These are phyloP conservation scores for Spirogloea muscicola DNA, from an alignment of 139 green algal species.

Conservation along the genomic window DNA sequence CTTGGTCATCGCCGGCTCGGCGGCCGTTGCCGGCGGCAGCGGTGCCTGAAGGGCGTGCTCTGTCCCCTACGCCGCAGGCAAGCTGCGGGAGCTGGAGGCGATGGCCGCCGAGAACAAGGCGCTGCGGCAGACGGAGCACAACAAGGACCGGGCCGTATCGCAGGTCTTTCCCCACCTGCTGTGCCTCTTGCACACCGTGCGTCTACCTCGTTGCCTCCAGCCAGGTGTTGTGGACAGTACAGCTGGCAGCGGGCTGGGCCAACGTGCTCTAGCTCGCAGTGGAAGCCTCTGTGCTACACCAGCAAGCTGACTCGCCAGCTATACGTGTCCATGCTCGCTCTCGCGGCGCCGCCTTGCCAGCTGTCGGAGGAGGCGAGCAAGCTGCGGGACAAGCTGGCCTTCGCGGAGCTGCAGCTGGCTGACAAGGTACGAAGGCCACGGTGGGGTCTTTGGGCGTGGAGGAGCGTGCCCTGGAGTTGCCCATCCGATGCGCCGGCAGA, in stretches of 20 bases:
- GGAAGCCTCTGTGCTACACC: not conserved
- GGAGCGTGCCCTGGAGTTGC: too few relatives aligned
- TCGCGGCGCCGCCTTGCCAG: not conserved
- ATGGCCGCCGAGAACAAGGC: conserved; percentile 2
- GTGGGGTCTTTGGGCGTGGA: not conserved
- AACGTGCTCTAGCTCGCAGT: too few relatives aligned
- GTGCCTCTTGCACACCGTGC: not conserved
- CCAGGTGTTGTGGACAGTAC: conserved; percentile 7
- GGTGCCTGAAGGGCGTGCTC: not conserved
- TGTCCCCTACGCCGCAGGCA: not conserved
- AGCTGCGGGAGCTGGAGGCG: not conserved
- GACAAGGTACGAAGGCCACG: conserved; percentile 14
- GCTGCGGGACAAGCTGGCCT: conserved; percentile 8
- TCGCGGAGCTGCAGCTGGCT: conserved; percentile 9
- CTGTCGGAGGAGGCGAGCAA: conserved; percentile 14
- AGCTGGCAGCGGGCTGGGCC: conserved; percentile 9
- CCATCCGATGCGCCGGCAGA: too few relatives aligned
- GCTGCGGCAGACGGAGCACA: not conserved
- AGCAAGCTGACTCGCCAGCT: not conserved
- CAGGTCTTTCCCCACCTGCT: not conserved
- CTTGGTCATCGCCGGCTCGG: not conserved
- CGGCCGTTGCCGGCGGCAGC: not conserved
- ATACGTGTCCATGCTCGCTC: not conserved
- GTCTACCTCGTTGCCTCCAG: not conserved
- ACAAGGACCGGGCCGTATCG: conserved; percentile 16